Evolutionary conservation across 495 filamentous ascomycete genomes (phyloP), one percentile per base, ranked within the genome.

Genomic region (Rusavskia elegans): DNA sequence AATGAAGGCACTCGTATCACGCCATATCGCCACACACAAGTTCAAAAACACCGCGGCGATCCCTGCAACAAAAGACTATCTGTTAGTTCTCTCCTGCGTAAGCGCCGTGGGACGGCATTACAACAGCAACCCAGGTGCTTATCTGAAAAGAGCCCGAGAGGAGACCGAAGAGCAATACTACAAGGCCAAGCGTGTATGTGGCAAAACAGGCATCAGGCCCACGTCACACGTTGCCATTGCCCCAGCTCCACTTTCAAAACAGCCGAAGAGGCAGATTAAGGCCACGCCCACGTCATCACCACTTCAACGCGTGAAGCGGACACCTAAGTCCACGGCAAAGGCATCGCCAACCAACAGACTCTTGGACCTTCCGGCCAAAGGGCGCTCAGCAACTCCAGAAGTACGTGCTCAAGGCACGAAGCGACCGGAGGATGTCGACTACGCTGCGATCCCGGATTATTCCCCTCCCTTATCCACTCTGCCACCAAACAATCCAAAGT

Each of bases 381-480:
- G 65, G 13, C 63, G 66, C 40, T 66, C 63, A 17, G 59, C 62
- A 32, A 68, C 61, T 54, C 66, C 60, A 39, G 72, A 74, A 49
- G 45, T 58, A 35, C 69, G 71, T 52, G 64, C 66, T 23, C 61
- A 73, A 36, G 75, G 68, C 25, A 73, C 75, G 35, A 86, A 82
- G 56, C 78, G 87, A 19, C 50, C 50, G 16, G 88, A 95, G 64
- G 88, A 95, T 63, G 85, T 81, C 62, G 83, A 94, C 64, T 97
- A 87, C 68, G 71, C 77, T n/a, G 70, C 83, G 36, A 72, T 96
- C 23, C 71, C 75, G 30, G 83, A 97, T 65, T 84, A 73, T 64
- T 83, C 80, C n/a, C 90, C 90, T 40, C 79, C 86, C 10, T 59
- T 81, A 49, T 65, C 73, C 25, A 81, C 82, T 10, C 75, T 93